Conservation (phyloP, 2,329 filamentous ascomycete genomes). For the Chaetomiaceae sp. region DNA sequence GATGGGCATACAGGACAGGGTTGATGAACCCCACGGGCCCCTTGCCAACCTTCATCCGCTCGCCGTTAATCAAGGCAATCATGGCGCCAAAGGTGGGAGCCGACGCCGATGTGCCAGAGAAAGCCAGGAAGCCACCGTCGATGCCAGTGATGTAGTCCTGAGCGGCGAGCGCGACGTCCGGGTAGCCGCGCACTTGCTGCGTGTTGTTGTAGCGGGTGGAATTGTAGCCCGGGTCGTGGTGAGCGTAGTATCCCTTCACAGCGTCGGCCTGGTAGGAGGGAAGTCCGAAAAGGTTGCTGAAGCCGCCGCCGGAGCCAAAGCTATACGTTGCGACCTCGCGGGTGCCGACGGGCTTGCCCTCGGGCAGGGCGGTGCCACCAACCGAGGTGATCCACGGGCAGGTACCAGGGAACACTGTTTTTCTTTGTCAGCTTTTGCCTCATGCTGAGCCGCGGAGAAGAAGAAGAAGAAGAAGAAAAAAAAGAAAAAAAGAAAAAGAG, state of each 20-base stretch:
- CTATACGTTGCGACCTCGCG: constrained; percentile 23
- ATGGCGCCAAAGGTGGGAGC: constrained; percentile 35
- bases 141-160: constrained; percentile 3
- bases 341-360: constrained; percentile 13
- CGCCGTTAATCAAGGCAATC: constrained; percentile 33
- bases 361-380: constrained; percentile 14
- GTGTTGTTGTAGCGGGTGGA: constrained; percentile 1
- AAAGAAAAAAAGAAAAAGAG: too few relatives aligned
- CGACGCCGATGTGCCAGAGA: constrained; percentile 45
- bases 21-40: constrained; percentile 27
- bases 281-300: constrained; percentile 43
- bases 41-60: constrained; percentile 30
- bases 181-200: constrained; percentile 9
- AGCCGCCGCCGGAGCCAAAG: constrained; percentile 40
- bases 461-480: too few relatives aligned
- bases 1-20: constrained; percentile 24
- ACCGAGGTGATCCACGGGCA: constrained; percentile 36
- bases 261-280: constrained; percentile 41
- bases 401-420: constrained; percentile 37
- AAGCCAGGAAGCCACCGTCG: constrained; percentile 38
- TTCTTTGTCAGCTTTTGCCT: not conserved
- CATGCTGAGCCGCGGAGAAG: not conserved
- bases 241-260: constrained; percentile 38
- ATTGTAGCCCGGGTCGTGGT: constrained; percentile 6
- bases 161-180: constrained; percentile 14